Percentiles rank a stretch among this genome's conserved stretches.
Conservation (phyloP, 2,329 filamentous ascomycete species). For the Colletotrichum sp. region DNA sequence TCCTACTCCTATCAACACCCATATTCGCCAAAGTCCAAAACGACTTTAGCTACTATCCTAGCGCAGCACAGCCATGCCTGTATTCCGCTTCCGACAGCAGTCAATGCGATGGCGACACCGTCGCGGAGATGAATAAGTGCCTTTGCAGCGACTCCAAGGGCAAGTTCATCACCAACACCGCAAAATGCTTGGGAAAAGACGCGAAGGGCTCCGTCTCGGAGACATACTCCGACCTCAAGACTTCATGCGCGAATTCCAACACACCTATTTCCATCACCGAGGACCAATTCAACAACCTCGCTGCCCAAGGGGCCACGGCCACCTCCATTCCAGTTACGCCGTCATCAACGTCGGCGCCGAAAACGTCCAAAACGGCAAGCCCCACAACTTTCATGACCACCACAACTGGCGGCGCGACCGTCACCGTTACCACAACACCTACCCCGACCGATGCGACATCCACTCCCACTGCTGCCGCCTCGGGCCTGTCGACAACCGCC, state of each 20-base stretch:
- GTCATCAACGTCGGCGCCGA: conserved; percentile 22
- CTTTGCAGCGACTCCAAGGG: conserved; percentile 52
- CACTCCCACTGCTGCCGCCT: not conserved
- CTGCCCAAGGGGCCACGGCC: conserved; percentile 16
- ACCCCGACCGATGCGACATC: not conserved
- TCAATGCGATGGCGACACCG: conserved; percentile 44
- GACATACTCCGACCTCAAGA: conserved; percentile 48
- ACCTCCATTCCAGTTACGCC: conserved; percentile 20
- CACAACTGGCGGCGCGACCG: conserved; percentile 2
- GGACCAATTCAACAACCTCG: conserved; percentile 40
- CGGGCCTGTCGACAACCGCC: conserved; percentile 36
- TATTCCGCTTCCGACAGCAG: conserved; percentile 41
- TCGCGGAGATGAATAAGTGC: conserved; percentile 49
- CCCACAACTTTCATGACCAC: conserved; percentile 16
- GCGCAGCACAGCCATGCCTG: conserved; percentile 47
- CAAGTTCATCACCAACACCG: conserved; percentile 52
- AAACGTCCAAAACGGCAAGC: conserved; percentile 19
- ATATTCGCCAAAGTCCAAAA: conserved; percentile 32
- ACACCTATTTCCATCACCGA: conserved; percentile 48
- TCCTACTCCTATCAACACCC: conserved; percentile 24
- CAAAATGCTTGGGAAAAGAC: conserved; percentile 46
- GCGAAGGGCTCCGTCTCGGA: conserved; percentile 40
- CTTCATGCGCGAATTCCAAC: conserved; percentile 47
- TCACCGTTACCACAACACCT: conserved; percentile 3
- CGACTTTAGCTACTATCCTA: conserved; percentile 50